Evolutionary conservation across 2,329 filamentous ascomycete species (phyloP).

Genomic region (Penicillium sp.): DNA sequence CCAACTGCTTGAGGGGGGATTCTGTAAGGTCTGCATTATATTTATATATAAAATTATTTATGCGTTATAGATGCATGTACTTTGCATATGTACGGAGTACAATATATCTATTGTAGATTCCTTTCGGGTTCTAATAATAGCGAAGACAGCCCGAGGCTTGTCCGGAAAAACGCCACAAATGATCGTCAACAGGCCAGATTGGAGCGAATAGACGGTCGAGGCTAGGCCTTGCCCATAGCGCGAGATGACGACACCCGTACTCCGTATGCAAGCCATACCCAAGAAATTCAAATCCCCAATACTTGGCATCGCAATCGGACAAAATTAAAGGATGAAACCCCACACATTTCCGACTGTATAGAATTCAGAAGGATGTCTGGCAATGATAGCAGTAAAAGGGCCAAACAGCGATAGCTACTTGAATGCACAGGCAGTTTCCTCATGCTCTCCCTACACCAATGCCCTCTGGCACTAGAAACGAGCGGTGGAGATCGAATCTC

Average conservation of each 20-base stretch:
- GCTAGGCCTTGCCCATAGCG: background rate
- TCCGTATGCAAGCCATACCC: background rate
- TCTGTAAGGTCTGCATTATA: background rate
- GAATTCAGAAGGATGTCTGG: background rate
- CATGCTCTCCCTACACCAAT: background rate
- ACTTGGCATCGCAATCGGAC: background rate
- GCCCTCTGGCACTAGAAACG: background rate
- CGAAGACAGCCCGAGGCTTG: background rate
- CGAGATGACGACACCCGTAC: conserved; percentile 1
- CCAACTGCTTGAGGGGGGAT: too few relatives aligned
- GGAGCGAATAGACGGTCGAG: background rate
- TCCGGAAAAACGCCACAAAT: background rate
- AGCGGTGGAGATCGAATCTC: background rate
- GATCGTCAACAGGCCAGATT: background rate
- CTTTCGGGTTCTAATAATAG: background rate
- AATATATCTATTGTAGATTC: too few relatives aligned
- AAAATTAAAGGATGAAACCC: background rate
- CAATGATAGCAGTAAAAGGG: background rate
- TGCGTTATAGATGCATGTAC: too few relatives aligned
- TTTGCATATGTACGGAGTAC: too few relatives aligned
- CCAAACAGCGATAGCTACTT: background rate
- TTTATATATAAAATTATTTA: too few relatives aligned
- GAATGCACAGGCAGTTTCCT: background rate
- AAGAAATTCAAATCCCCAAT: background rate
- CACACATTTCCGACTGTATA: background rate